These are phyloP conservation scores for Myxozyma neotropica DNA, from an alignment of 805 yeast species.

Conservation along the genomic window DNA sequence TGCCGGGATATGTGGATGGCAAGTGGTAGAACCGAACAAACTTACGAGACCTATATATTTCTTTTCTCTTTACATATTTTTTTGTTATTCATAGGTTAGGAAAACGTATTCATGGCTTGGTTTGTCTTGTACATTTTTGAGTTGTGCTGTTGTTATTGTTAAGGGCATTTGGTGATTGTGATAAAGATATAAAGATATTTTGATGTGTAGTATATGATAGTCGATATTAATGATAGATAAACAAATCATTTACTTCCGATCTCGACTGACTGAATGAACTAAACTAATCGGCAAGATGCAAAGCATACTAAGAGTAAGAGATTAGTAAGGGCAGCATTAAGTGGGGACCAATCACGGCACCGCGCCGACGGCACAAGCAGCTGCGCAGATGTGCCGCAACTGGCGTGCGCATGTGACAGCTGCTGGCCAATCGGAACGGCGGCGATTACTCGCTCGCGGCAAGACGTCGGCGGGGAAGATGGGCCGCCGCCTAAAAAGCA, in stretches of 20 bases:
- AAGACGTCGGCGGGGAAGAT: constrained; percentile 8
- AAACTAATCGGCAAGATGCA: no score
- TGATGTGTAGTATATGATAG: no score
- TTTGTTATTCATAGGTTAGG: no score
- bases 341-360: constrained; percentile 2
- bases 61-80: no score
- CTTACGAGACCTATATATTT: no score
- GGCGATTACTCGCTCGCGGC: constrained; percentile 12
- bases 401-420: neutral
- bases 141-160: neutral
- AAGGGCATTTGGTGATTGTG: neutral
- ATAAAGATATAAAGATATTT: no score
- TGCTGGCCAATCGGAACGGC: constrained; percentile 14
- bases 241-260: no score
- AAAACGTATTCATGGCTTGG: neutral
- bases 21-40: neutral
- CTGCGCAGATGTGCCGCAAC: constrained; percentile 7
- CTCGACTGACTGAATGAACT: no score
- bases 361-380: no score
- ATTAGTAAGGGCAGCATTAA: neutral
- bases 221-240: no score
- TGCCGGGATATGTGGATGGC: constrained; percentile 33
- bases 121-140: no score
- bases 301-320: neutral
- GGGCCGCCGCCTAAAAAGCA: neutral